Base-by-base conservation (phyloP, 768 basidiomycete species). In the Xanthoconium stramineum region DNA sequence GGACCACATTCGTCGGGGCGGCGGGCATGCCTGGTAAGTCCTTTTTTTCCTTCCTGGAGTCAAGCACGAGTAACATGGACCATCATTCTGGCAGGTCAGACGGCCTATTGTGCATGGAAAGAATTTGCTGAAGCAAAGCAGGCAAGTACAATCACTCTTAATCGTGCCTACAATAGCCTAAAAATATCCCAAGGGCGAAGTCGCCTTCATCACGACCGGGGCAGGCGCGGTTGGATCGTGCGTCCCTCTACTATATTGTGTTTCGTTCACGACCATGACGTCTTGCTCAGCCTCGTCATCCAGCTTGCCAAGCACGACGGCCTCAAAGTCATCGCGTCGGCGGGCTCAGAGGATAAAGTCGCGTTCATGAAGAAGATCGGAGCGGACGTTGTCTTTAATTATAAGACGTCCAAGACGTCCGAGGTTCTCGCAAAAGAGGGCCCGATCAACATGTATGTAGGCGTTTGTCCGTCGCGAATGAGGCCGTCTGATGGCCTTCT, bases 261-360 rank as follows among this genome's bases (percentile, higher is more conserved):
- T 29, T 3, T 47, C 45, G 8, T 10, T 35, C 49, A 32, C 24
- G 29, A 13, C 37, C 29, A 20, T 30, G 13, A 14, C 11, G 11
- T 45, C 19, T 20, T 36, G 13, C 15, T 35, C n/a, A 57, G 56
- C 11, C 35, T 43, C 7, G 51, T 53, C 39, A 37, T 53, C n/a
- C 51, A 47, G 35, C 38, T 57, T n/a, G 56, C 56, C 45, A 57
- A 47, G 40, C 56, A 50, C 4, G 55, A 56, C n/a, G 55, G 44
- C 9, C 55, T 56, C 50, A 52, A 50, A 24, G 55, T 56, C 30
- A 56, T 56, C 44, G 50, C 50, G 24, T 52, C 55, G 20, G 49
- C 55, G 17, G 50, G 50, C 32, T 56, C 44, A 0, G 55, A 52
- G 5, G 55, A 50, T 6, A 52, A 50, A 29, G 56, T 55, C 20